phyloP scores from a whole-genome alignment of 208 protist genomes.

The Wallacemonas sp. region DNA sequence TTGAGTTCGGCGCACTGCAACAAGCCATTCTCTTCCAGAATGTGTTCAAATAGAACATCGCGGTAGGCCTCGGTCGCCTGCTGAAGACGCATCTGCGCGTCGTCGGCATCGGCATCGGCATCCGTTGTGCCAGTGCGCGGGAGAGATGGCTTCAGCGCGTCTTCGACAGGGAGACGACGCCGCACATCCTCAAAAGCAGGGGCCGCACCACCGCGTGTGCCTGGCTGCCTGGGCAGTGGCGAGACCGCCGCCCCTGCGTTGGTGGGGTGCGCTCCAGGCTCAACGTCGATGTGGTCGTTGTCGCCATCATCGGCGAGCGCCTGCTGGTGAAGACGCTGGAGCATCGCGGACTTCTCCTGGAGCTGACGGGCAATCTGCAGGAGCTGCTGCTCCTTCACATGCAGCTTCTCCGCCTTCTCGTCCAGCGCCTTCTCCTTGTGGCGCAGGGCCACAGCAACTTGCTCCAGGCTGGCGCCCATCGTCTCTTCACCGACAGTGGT shows the following conservation, averaged over 20 bases:
- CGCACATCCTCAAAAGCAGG: background rate
- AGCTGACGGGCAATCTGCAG: slow-evolving; percentile 34
- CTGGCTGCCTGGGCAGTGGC: slow-evolving; percentile 12
- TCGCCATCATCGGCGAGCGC: background rate
- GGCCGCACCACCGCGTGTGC: background rate
- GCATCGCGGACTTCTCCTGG: slow-evolving; percentile 32
- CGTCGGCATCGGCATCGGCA: slow-evolving; percentile 1
- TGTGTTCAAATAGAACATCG: slow-evolving; percentile 46
- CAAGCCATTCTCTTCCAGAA: slow-evolving; percentile 35
- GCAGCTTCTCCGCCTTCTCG: slow-evolving; percentile 27
- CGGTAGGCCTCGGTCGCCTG: slow-evolving; percentile 46
- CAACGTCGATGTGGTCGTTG: background rate
- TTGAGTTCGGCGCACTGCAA: slow-evolving; percentile 12
- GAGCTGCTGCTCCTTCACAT: slow-evolving; percentile 42
- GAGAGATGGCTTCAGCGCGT: slow-evolving; percentile 1
- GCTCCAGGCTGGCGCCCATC: background rate
- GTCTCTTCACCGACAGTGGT: background rate
- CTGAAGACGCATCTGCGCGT: slow-evolving; percentile 29
- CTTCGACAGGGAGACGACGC: background rate
- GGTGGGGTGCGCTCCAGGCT: background rate
- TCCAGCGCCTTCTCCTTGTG: slow-evolving; percentile 27
- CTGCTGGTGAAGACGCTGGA: slow-evolving; percentile 24
- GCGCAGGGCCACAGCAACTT: slow-evolving; percentile 13
- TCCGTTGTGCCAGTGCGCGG: background rate
- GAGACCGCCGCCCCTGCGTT: slow-evolving; percentile 3